Evolutionary conservation across 345 rosid species (phyloP), one percentile per base, ranked within the genome.

Genomic region (Fremontodendron californicum): DNA sequence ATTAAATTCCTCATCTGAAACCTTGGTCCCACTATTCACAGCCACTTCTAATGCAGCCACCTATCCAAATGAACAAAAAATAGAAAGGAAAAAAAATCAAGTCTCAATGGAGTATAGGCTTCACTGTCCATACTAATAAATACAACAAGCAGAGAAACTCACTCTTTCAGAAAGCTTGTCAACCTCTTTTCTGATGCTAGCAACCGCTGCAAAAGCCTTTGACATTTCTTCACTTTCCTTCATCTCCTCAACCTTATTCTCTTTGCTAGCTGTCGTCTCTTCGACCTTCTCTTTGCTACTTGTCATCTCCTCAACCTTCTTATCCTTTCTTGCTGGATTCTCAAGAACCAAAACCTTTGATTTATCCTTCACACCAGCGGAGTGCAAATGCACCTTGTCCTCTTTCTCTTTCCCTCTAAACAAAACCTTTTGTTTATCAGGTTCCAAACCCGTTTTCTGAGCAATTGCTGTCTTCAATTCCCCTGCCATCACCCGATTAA

Each of bases 121-220:
- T 27, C 23, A 74, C 23, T 29, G n/a, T 61, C 39, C 37, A n/a
- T 15, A 12, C 12, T 7, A 81, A n/a, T 33, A 46, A 67, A 4
- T 3, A 23, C 42, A 42, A 4, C 10, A 4, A 23, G 68, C 16
- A 25, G 19, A 27, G 6, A 62, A 25, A 31, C 88, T 83, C 79
- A 92, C 98, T 83, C 87, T 88, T 58, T 91, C 94, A 0, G 93
- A 88, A 75, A 94, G 90, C 84, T 83, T 89, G 81, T 94, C 91
- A 54, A 92, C 85, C 84, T 92, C 96, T 40, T 77, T 84, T 9
- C 85, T 77, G 33, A 92, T 83, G 6, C 80, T 82, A 19, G 69
- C 86, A 80, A 94, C 79, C 0, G 92, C 88, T 76, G 87, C 86
- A 25, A 87, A 37, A 54, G 92, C 90, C 83, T 84, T 90, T 18